phyloP scores from a whole-genome alignment of 768 basidiomycete species.

The Psilocybe cubensis region DNA sequence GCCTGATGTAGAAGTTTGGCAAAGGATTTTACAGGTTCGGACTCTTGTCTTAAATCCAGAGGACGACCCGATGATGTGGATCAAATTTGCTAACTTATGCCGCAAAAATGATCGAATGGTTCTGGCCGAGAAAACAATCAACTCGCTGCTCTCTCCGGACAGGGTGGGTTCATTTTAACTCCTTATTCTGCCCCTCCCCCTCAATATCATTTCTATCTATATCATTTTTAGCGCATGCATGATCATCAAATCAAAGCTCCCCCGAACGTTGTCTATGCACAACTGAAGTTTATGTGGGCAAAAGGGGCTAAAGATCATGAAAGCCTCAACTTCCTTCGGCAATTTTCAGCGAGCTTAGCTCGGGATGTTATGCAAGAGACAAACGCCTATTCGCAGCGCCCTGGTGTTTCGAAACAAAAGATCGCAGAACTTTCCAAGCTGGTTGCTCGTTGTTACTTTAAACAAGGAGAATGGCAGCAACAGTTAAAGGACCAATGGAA shows the following conservation, averaged over 20 bases:
- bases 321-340: constrained; percentile 79
- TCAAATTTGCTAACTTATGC: constrained; percentile 97
- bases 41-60: constrained; percentile 92
- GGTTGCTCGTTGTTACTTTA: constrained; percentile 96
- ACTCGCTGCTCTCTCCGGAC: constrained; percentile 83
- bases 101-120: constrained; percentile 93
- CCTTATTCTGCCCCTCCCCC: not conserved
- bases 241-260: constrained; percentile 76
- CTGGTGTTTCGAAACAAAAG: constrained; percentile 59
- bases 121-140: constrained; percentile 96
- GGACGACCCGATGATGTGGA: constrained; percentile 97
- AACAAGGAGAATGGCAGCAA: constrained; percentile 94
- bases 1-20: constrained; percentile 99
- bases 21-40: constrained; percentile 93
- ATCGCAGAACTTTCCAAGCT: constrained; percentile 74
- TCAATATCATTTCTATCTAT: not conserved
- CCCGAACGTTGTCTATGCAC: constrained; percentile 95
- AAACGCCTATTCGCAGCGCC: constrained; percentile 52
- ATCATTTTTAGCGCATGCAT: constrained; percentile 47
- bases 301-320: constrained; percentile 76
- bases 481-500: constrained; percentile 82
- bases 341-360: constrained; percentile 78
- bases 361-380: constrained; percentile 71
- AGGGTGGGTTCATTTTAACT: constrained; percentile 41
- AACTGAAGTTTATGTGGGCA: constrained; percentile 96